phyloP scores from a whole-genome alignment of 2,329 filamentous ascomycete species.

The Byssothecium circinans region DNA sequence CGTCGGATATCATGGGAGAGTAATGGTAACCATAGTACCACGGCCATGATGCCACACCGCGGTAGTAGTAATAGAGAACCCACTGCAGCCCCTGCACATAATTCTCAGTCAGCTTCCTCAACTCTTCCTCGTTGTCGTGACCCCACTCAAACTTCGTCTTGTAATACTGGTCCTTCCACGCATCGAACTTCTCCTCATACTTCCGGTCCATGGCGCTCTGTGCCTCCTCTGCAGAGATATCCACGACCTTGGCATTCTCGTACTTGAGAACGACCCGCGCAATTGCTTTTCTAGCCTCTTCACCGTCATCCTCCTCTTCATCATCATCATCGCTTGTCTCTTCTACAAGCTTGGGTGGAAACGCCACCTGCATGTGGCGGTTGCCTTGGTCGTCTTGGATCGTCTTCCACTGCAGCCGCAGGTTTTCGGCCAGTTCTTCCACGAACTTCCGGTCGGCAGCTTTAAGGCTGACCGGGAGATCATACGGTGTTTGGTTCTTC shows the following conservation, averaged over 20 bases:
- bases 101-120: slow-evolving; percentile 84
- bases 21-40: slow-evolving; percentile 99
- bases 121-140: slow-evolving; percentile 75
- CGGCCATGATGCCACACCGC: slow-evolving; percentile 94
- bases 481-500: slow-evolving; percentile 56
- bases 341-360: slow-evolving; percentile 55
- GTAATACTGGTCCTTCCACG: slow-evolving; percentile 97
- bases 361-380: slow-evolving; percentile 65
- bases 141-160: slow-evolving; percentile 88
- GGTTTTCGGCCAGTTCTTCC: slow-evolving; percentile 75
- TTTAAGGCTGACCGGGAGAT: slow-evolving; percentile 72
- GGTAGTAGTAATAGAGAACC: slow-evolving; percentile 98
- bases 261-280: slow-evolving; percentile 85
- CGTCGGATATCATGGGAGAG: slow-evolving; percentile 94
- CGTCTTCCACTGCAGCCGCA: slow-evolving; percentile 67
- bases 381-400: slow-evolving; percentile 66
- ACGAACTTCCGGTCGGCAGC: slow-evolving; percentile 92
- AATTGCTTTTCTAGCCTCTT: slow-evolving; percentile 81
- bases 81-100: slow-evolving; percentile 97
- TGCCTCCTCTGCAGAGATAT: slow-evolving; percentile 76
- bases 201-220: slow-evolving; percentile 77
- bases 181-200: slow-evolving; percentile 85
- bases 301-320: slow-evolving; percentile 76
- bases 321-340: slow-evolving; percentile 63
- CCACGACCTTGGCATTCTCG: slow-evolving; percentile 83